Evolutionary conservation across 495 filamentous ascomycete species (phyloP).

Genomic region (Penicillium chermesinum): DNA sequence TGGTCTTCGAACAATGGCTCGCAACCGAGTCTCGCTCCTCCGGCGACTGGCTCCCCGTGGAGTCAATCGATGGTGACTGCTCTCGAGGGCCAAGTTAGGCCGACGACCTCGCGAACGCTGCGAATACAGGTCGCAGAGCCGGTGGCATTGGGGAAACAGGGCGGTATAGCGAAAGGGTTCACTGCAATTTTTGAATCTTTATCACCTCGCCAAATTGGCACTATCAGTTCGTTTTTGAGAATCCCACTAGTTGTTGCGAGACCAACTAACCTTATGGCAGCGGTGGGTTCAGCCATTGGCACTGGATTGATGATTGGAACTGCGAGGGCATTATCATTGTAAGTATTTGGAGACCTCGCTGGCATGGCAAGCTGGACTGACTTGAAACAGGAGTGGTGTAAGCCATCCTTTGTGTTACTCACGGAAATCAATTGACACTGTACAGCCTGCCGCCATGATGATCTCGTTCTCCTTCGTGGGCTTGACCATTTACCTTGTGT

Average conservation of each 20-base stretch:
- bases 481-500: slow-evolving; percentile 55
- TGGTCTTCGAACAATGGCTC: slow-evolving; percentile 6
- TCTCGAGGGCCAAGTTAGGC: background rate
- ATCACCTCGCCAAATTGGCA: slow-evolving; percentile 62
- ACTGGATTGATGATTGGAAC: slow-evolving; percentile 62
- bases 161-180: slow-evolving; percentile 12
- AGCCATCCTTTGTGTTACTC: slow-evolving; percentile 1
- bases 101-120: background rate
- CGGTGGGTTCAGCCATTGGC: slow-evolving; percentile 79
- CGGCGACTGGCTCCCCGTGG: too few relatives aligned
- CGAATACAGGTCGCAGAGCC: background rate
- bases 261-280: slow-evolving; percentile 30
- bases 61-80: slow-evolving; percentile 1
- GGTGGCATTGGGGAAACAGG: background rate
- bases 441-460: slow-evolving; percentile 51
- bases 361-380: background rate
- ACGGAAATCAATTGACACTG: background rate
- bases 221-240: slow-evolving; percentile 57
- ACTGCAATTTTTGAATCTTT: slow-evolving; percentile 52
- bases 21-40: background rate
- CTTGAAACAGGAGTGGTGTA: slow-evolving; percentile 31
- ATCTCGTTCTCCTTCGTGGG: slow-evolving; percentile 62
- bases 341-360: slow-evolving; percentile 40
- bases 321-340: slow-evolving; percentile 56
- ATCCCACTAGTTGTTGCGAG: background rate